Evolutionary conservation across 805 yeast species (phyloP), one percentile per base, ranked within the genome.

Genomic region (Hermanozyma aechmeae): DNA sequence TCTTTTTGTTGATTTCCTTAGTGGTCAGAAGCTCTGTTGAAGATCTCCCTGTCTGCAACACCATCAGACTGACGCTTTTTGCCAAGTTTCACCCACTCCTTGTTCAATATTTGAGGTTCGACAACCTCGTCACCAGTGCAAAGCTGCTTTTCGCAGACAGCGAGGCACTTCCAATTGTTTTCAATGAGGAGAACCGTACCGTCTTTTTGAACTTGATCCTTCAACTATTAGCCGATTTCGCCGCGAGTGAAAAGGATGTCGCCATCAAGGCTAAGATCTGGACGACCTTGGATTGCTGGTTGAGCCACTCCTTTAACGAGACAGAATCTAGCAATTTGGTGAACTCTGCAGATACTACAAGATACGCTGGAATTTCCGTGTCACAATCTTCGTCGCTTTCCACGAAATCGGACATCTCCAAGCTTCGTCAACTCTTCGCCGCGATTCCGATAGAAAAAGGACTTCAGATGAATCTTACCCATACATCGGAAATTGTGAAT

Each of bases 221-320:
- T 20, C 61, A 65, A 24, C 74, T 78, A 0, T 49, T 86, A 24
- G 40, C 46, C 6, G 51, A 45, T 53, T 61, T 85, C 26, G 76
- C 77, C 5, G 66, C 68, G 11, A 55, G 57, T n/a, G 49, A 46
- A 16, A 39, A 45, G 2, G 44, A 46, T 14, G 34, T 45, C 9
- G 37, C 37, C 4, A 35, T 67, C 16, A 67, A 76, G 38, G 46
- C 53, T 15, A 59, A 57, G 24, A 61, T 82, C 11, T 86, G 95
- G 95, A 53, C 53, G n/a, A 53, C 68, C 5, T 35, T 85, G 6
- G 95, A 86, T 42, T 50, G 62, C 3, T 79, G 93, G 81, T 55
- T 83, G 5, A 79, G 77, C 39, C 63, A 59, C 26, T 44, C 50
- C 12, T 39, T 38, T 23, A 25, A 17, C 15, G 45, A 42, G 11